phyloP scores from a whole-genome alignment of 1,284 basidiomycete species.

The Stereum hirsutum region DNA sequence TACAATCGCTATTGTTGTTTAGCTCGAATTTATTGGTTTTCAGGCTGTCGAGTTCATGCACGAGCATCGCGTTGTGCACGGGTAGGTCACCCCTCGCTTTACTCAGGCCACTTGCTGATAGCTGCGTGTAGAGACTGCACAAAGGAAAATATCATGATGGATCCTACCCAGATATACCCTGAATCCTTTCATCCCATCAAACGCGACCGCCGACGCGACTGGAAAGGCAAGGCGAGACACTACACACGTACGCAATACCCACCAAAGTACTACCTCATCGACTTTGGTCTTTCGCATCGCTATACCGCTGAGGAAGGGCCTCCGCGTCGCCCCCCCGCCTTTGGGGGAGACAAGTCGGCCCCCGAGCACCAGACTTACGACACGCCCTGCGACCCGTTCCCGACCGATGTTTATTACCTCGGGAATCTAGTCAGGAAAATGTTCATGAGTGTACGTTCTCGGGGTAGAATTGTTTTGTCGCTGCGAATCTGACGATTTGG shows the following conservation, averaged over 20 bases:
- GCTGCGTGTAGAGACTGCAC: slow-evolving; percentile 22
- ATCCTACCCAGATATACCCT: slow-evolving; percentile 18
- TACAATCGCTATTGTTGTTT: not conserved
- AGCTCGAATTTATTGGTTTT: no score
- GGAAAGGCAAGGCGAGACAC: slow-evolving; percentile 12
- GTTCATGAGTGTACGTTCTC: slow-evolving; percentile 8
- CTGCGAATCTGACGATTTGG: no score
- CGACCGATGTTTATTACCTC: slow-evolving; percentile 16
- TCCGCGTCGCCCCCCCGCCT: not conserved
- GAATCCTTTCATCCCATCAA: slow-evolving; percentile 18
- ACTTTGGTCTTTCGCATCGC: slow-evolving; percentile 24
- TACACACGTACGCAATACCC: slow-evolving; percentile 16
- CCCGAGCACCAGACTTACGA: slow-evolving; percentile 1
- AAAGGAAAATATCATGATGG: slow-evolving; percentile 26
- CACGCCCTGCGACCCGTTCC: slow-evolving; percentile 13
- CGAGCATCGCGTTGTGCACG: slow-evolving; percentile 15
- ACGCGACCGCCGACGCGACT: slow-evolving; percentile 6
- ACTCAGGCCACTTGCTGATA: not conserved
- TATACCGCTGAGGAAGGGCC: slow-evolving; percentile 4
- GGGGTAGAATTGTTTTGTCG: slow-evolving; percentile 4
- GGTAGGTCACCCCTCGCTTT: slow-evolving; percentile 7
- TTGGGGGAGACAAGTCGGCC: slow-evolving; percentile 6
- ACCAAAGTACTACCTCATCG: slow-evolving; percentile 20
- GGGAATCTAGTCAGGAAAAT: slow-evolving; percentile 14
- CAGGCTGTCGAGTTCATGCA: slow-evolving; percentile 18